Percentiles rank a stretch among this genome's conserved stretches.
These are phyloP conservation scores for Ophiorrhiza pumila DNA, from an alignment of 257 asterid genomes.

Conservation along the genomic window DNA sequence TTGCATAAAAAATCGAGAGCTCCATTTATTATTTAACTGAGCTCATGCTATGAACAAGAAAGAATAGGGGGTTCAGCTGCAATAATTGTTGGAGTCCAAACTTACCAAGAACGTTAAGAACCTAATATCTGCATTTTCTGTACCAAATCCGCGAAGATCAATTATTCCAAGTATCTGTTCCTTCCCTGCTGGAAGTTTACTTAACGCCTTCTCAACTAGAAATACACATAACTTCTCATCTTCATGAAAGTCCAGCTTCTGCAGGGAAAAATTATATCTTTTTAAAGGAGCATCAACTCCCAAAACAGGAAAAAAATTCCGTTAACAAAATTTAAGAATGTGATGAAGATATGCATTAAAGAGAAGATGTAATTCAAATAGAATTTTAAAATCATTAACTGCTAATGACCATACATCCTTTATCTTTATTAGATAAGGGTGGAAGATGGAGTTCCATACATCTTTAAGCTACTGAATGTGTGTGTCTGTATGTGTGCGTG, in stretches of 20 bases:
- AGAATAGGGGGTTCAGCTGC: not conserved
- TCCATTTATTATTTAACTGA: not conserved
- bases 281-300: not conserved
- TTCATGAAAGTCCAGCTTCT: constrained; percentile 49
- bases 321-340: not conserved
- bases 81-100: not conserved
- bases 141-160: constrained; percentile 68
- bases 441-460: not conserved
- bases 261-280: constrained; percentile 5
- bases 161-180: constrained; percentile 63
- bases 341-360: not conserved
- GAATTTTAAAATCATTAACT: not conserved
- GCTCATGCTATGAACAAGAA: no score
- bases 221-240: constrained; percentile 80
- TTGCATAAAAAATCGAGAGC: no score
- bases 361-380: not conserved
- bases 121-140: constrained; percentile 71
- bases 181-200: constrained; percentile 60
- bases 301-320: not conserved
- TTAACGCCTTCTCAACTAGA: constrained; percentile 79
- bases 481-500: not conserved
- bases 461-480: not conserved
- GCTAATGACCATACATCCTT: not conserved
- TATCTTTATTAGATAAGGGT: not conserved
- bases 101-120: constrained; percentile 85